Evolutionary conservation across 306 rosid species (phyloP), one percentile per base, ranked within the genome.

Genomic region (Prosopis cineraria): DNA sequence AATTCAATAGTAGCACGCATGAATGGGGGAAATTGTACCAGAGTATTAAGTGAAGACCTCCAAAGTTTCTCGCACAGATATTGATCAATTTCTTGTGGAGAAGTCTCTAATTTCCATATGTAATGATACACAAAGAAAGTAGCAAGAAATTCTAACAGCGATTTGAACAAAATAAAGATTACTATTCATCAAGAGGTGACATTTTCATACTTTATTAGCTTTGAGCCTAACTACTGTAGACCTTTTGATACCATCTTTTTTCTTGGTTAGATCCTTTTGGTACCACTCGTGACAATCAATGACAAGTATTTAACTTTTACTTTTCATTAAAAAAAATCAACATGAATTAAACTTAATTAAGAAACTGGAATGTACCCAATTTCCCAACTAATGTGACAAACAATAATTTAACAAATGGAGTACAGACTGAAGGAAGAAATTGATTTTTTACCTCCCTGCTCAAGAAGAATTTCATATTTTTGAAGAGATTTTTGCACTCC

Each of bases 371-470:
- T 10, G 41, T 41, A 12, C 30, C 16, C 67, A 31, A 64, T 75
- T 60, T 75, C 22, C 52, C 7, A 33, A 50, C 31, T 67, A 50
- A 43, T 22, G 34, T 4, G 25, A 31, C 6, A 55, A 31, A 40
- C 33, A 47, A 43, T 22, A 12, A 41, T 19, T 41, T 10, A 74
- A 68, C 44, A 7, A 68, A 44, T 44, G 19, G 13, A 39, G 63
- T 45, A 44, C 72, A 33, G 39, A 33, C 34, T 4, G 17, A 56
- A 31, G n/a, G 24, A 20, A 66, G 19, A 68, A 50, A 19, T 27
- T 36, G 16, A 55, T 55, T 39, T 67, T 91, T 72, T 78, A 93
- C 98, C 98, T 95, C 99, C 39, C 98, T 91, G 87, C 94, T 91
- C 85, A 93, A 75, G 88, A 91, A 95, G 87, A 93, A 88, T 67